phyloP scores from a whole-genome alignment of 305 asterid genomes.

The Stenogyne calaminthoides region DNA sequence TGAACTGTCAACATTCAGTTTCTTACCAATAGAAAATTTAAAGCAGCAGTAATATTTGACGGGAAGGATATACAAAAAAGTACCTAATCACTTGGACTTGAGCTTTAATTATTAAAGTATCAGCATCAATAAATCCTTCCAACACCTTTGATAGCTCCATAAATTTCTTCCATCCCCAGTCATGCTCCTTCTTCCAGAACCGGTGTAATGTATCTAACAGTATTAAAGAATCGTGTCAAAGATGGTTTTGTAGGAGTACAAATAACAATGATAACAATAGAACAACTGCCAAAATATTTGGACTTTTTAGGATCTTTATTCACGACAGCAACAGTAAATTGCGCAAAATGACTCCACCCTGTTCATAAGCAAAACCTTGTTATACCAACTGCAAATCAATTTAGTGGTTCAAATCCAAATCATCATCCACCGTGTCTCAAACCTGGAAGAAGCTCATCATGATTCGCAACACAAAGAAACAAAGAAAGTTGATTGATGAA shows the following conservation, averaged over 20 bases:
- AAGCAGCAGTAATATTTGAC: not conserved
- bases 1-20: not conserved
- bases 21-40: not conserved
- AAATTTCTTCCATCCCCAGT: constrained; percentile 99
- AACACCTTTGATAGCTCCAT: constrained; percentile 91
- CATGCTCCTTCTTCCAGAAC: constrained; percentile 96
- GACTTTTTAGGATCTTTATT: constrained; percentile 97
- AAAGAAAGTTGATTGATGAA: constrained; percentile 94
- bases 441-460: constrained; percentile 99
- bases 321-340: constrained; percentile 93
- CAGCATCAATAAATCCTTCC: constrained; percentile 92
- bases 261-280: not conserved
- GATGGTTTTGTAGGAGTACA: not conserved
- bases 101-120: constrained; percentile 80
- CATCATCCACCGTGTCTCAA: constrained; percentile 20
- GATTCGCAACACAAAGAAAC: constrained; percentile 98
- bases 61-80: not conserved
- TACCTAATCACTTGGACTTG: constrained; percentile 98
- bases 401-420: not conserved
- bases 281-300: constrained; percentile 76
- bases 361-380: constrained; percentile 19
- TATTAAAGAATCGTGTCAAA: constrained; percentile 25
- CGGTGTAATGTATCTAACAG: constrained; percentile 91
- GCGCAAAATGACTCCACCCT: constrained; percentile 99
- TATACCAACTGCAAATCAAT: not conserved